Conservation (phyloP, 345 rosid species). For the Aquilaria malaccensis region DNA sequence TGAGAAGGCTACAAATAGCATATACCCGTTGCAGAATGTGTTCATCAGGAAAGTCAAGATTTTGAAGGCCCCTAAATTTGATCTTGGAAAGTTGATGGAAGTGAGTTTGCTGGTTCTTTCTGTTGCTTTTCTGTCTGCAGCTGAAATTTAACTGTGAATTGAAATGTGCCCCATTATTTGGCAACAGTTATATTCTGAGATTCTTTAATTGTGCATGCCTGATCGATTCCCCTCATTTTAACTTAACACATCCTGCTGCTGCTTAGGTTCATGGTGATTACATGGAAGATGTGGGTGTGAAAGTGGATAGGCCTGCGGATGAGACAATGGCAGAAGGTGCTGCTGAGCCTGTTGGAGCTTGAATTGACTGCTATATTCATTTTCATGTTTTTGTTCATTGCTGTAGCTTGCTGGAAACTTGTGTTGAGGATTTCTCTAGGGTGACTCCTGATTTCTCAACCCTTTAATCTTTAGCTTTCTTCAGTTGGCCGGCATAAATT, state of each 20-base stretch:
- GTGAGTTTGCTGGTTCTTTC: slow-evolving; percentile 16
- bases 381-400: neutral
- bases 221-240: neutral
- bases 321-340: slow-evolving; percentile 56
- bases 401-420: slow-evolving; percentile 1
- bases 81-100: slow-evolving; percentile 96
- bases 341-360: slow-evolving; percentile 57
- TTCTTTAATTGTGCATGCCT: neutral
- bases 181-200: too few relatives aligned
- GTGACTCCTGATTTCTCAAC: neutral
- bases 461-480: too few relatives aligned
- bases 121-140: neutral
- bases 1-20: slow-evolving; percentile 72
- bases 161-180: neutral
- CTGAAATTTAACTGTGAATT: neutral
- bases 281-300: slow-evolving; percentile 75
- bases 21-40: slow-evolving; percentile 87
- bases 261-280: slow-evolving; percentile 78
- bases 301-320: slow-evolving; percentile 78
- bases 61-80: slow-evolving; percentile 92
- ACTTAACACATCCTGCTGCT: neutral
- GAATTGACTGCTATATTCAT: slow-evolving; percentile 1
- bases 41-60: slow-evolving; percentile 90
- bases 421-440: neutral
- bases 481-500: too few relatives aligned